A percentile compares a stretch with the other conserved stretches of the same genome.
These are phyloP conservation scores for Cladosporium sp. DNA, from an alignment of 2,329 filamentous ascomycete species.

Conservation along the genomic window DNA sequence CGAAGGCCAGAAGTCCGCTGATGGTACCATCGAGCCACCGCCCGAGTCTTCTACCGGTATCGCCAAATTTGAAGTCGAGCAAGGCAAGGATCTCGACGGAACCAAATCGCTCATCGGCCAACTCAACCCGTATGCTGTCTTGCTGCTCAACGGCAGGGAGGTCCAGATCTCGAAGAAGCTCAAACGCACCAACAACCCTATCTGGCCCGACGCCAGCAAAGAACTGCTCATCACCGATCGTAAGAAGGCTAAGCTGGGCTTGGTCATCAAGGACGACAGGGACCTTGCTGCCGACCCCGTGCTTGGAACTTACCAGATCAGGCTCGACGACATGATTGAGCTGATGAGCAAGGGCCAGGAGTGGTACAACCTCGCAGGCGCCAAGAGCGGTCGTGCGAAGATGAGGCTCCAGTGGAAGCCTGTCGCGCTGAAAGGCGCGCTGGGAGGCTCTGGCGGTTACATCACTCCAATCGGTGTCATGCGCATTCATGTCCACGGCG, in stretches of 20 bases:
- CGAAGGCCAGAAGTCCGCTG: constrained; percentile 61
- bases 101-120: constrained; percentile 86
- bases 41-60: constrained; percentile 93
- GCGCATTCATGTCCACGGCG: constrained; percentile 84
- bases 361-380: constrained; percentile 85
- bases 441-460: constrained; percentile 78
- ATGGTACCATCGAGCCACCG: constrained; percentile 71
- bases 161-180: constrained; percentile 84
- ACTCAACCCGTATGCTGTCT: constrained; percentile 82
- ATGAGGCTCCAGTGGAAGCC: constrained; percentile 93
- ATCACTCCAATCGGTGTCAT: constrained; percentile 91
- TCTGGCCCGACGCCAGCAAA: constrained; percentile 89
- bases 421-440: constrained; percentile 73
- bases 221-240: constrained; percentile 93
- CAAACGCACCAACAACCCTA: constrained; percentile 95
- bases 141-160: constrained; percentile 88
- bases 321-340: constrained; percentile 86
- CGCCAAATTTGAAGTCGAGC: constrained; percentile 84
- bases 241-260: constrained; percentile 79
- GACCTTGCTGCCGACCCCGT: constrained; percentile 77
- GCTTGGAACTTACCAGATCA: constrained; percentile 89
- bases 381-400: constrained; percentile 78
- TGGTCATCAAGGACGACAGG: constrained; percentile 93
- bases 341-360: constrained; percentile 88
- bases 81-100: constrained; percentile 91